Evolutionary conservation across 176 grass and related monocot genomes (phyloP), one percentile per base, ranked within the genome.

Genomic region (Guadua angustifolia): DNA sequence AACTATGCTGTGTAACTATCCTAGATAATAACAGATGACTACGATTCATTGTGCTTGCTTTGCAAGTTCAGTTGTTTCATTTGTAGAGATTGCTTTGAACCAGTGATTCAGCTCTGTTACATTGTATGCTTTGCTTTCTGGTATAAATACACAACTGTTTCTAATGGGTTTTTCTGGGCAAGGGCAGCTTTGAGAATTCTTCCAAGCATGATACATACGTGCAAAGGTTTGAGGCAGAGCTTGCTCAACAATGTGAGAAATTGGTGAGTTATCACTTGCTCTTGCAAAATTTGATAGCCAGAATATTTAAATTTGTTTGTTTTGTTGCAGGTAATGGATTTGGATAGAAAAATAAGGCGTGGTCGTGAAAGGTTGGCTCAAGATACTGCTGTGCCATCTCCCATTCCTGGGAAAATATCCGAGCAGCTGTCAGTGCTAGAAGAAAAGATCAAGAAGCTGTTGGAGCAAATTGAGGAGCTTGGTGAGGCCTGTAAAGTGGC

Each of bases 181-280:
- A 65, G 47, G 88, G 71, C 89, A 98, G 95, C 83, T 98, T 98
- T 88, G 95, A 95, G 82, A 86, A 86, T 59, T 98, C 91, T 80
- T 86, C 95, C 53, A 92, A 91, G 61, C 92, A 91, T 80, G 95
- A 95, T 88, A 71, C 76, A 16, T 85, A 82, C 50, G 70, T 88
- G 78, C 90, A 67, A 79, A 89, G 65, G 83, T 98, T 95, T 86
- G 92, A 98, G 77, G 80, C 92, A 68, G 92, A 95, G 52, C 95
- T 98, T 86, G 92, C 89, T 71, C 90, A 95, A 46, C 90, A 95
- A 51, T 98, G 95, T 79, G 95, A 98, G 75, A 98, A 93, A 71
- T 82, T 95, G 95, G 95, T 98, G 69, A 86, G 79, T 69, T 87
- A 40, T 75, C 6, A 51, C 72, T 82, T 83, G 68, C 59, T 85